Percentiles rank a stretch among this genome's conserved stretches.
phyloP scores from a whole-genome alignment of 2,329 filamentous ascomycete species.

The Lachnellula occidentalis region DNA sequence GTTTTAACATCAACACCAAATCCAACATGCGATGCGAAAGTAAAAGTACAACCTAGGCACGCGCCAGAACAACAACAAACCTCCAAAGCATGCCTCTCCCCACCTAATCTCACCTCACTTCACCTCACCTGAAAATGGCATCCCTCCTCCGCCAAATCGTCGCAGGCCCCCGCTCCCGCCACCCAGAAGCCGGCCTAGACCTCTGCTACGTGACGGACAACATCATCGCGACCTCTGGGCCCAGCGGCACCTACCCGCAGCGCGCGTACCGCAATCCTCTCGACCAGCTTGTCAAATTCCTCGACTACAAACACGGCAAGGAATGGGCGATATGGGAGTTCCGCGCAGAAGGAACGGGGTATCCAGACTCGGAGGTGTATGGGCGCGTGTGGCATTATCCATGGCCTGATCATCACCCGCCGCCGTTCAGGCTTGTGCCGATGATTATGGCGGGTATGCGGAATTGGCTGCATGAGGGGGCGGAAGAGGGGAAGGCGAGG shows the following conservation, averaged over 20 bases:
- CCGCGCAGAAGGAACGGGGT: slow-evolving; percentile 90
- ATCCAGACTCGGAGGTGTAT: slow-evolving; percentile 86
- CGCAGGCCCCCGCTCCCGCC: slow-evolving; percentile 75
- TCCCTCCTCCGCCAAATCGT: slow-evolving; percentile 86
- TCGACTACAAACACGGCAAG: slow-evolving; percentile 75
- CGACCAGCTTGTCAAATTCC: slow-evolving; percentile 77
- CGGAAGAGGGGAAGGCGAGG: slow-evolving; percentile 24
- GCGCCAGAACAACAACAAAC: background rate
- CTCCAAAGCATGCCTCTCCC: background rate
- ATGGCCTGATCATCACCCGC: slow-evolving; percentile 95
- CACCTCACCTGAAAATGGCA: slow-evolving; percentile 41
- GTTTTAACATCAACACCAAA: background rate
- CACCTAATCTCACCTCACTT: background rate
- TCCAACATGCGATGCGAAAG: background rate
- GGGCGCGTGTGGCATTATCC: slow-evolving; percentile 83
- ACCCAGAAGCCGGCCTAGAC: slow-evolving; percentile 84
- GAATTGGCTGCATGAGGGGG: slow-evolving; percentile 65
- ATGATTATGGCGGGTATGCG: slow-evolving; percentile 89
- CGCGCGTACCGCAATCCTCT: slow-evolving; percentile 91
- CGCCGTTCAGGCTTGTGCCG: slow-evolving; percentile 83
- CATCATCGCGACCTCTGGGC: slow-evolving; percentile 69
- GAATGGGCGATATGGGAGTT: slow-evolving; percentile 99
- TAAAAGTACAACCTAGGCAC: background rate
- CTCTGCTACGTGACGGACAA: slow-evolving; percentile 92
- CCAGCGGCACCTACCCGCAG: slow-evolving; percentile 82